A percentile compares a stretch with the other conserved stretches of the same genome.
Evolutionary conservation across 805 yeast species (phyloP).

Genomic region (Ogataea pini): DNA sequence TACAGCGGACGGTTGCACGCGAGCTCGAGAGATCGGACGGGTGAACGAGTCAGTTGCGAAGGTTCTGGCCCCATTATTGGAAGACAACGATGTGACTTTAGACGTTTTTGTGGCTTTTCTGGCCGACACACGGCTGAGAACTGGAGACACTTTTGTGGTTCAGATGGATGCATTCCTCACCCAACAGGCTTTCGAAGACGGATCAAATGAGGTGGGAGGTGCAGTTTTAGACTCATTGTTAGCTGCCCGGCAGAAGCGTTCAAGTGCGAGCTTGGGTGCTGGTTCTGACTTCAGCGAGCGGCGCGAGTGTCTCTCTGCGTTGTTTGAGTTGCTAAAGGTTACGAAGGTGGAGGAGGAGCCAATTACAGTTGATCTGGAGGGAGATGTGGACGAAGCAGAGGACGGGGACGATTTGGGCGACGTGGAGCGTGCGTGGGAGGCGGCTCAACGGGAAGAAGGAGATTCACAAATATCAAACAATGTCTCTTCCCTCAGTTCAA

Average conservation of each 20-base stretch:
- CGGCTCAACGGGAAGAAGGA: constrained; percentile 9
- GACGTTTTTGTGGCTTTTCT: constrained; percentile 59
- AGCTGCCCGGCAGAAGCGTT: background rate
- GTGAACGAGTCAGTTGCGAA: constrained; percentile 69
- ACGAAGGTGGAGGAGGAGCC: constrained; percentile 24
- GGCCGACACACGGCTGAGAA: constrained; percentile 52
- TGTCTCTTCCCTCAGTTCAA: constrained; percentile 34
- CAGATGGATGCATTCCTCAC: constrained; percentile 65
- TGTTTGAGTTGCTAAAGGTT: constrained; percentile 21
- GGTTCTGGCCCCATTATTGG: constrained; percentile 65
- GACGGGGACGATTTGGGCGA: constrained; percentile 17
- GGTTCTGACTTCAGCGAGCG: constrained; percentile 1
- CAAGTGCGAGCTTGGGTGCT: no score
- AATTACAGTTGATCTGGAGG: constrained; percentile 56
- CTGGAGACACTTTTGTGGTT: constrained; percentile 75
- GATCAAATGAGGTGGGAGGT: constrained; percentile 32
- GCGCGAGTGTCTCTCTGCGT: constrained; percentile 9
- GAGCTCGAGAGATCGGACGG: constrained; percentile 67
- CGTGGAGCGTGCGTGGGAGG: constrained; percentile 12
- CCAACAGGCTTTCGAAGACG: constrained; percentile 6
- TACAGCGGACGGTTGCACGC: constrained; percentile 5
- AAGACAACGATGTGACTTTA: constrained; percentile 52
- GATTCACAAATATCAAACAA: no score
- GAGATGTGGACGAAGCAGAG: constrained; percentile 21
- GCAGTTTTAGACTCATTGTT: constrained; percentile 4